Evolutionary conservation across 805 yeast species (phyloP).

Genomic region (Wickerhamiella occidentalis): DNA sequence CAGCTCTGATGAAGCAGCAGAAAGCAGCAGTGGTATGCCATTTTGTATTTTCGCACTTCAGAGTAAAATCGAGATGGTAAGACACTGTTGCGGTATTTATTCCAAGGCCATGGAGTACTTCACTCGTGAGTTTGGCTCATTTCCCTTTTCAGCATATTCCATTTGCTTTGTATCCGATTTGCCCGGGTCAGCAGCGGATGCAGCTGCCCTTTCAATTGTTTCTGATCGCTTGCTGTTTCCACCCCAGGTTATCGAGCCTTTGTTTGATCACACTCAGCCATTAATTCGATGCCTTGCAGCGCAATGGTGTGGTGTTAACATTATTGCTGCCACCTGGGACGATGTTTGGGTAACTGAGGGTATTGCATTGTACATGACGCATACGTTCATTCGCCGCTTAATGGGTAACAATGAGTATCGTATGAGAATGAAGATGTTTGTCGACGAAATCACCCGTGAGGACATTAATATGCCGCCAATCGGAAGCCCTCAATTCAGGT

Average conservation of each 20-base stretch:
- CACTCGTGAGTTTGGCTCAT: slow-evolving; percentile 82
- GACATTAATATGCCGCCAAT: slow-evolving; percentile 75
- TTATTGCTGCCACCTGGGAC: slow-evolving; percentile 63
- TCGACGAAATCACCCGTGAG: slow-evolving; percentile 54
- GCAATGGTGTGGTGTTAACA: slow-evolving; percentile 91
- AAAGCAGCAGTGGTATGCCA: slow-evolving; percentile 17
- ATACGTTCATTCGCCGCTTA: slow-evolving; percentile 51
- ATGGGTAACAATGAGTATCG: slow-evolving; percentile 80
- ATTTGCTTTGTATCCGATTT: slow-evolving; percentile 47
- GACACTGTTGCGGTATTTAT: slow-evolving; percentile 65
- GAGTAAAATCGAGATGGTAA: slow-evolving; percentile 30
- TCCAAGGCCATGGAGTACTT: slow-evolving; percentile 71
- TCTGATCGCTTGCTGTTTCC: slow-evolving; percentile 57
- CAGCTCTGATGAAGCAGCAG: slow-evolving; percentile 28
- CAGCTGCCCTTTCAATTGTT: slow-evolving; percentile 60
- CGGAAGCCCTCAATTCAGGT: slow-evolving; percentile 54
- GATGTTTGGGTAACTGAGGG: slow-evolving; percentile 89
- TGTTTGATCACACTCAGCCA: slow-evolving; percentile 53
- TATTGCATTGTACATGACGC: slow-evolving; percentile 69
- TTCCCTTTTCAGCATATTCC: slow-evolving; percentile 75
- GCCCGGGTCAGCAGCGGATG: slow-evolving; percentile 37
- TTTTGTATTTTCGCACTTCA: slow-evolving; percentile 22
- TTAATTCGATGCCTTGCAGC: slow-evolving; percentile 61
- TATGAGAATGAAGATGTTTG: slow-evolving; percentile 50
- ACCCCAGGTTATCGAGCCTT: slow-evolving; percentile 63